Conservation (phyloP, 1,284 basidiomycete species). For the Apiotrichum veenhuisii region DNA sequence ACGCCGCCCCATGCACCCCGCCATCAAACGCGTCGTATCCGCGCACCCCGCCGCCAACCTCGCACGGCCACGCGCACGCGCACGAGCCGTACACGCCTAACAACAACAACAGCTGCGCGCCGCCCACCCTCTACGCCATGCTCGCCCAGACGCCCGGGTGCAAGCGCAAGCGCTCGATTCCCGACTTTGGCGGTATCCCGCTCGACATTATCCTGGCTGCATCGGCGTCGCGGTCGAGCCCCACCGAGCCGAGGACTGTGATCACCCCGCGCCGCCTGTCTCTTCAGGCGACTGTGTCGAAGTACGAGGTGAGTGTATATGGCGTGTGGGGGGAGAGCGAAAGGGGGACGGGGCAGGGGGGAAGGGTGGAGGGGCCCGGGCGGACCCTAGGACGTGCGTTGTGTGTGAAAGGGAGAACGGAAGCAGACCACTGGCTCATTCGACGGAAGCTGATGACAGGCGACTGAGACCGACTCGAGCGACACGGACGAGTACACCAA, state of each 20-base stretch:
- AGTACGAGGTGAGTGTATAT: not conserved
- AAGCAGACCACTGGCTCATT: no score
- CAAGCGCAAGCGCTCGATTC: conserved; percentile 17
- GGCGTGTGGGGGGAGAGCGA: not conserved
- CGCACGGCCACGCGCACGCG: no score
- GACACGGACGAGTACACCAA: not conserved
- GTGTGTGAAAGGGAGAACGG: no score
- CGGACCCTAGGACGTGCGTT: no score
- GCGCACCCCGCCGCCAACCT: no score
- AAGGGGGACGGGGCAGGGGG: not conserved
- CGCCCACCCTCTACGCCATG: conserved; percentile 7
- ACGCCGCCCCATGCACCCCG: no score
- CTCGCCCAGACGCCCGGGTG: not conserved
- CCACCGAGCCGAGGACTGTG: not conserved
- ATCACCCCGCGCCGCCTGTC: not conserved
- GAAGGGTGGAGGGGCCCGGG: not conserved
- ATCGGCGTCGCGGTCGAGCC: not conserved
- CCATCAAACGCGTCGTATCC: no score
- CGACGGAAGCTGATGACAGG: not conserved
- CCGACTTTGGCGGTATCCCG: conserved; percentile 15
- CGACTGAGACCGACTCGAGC: not conserved
- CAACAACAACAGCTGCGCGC: not conserved
- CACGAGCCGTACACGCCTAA: no score
- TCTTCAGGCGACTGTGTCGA: no score
- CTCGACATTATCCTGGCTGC: not conserved